These are phyloP conservation scores for Podospora fimiseda DNA, from an alignment of 495 filamentous ascomycete species.

Conservation along the genomic window DNA sequence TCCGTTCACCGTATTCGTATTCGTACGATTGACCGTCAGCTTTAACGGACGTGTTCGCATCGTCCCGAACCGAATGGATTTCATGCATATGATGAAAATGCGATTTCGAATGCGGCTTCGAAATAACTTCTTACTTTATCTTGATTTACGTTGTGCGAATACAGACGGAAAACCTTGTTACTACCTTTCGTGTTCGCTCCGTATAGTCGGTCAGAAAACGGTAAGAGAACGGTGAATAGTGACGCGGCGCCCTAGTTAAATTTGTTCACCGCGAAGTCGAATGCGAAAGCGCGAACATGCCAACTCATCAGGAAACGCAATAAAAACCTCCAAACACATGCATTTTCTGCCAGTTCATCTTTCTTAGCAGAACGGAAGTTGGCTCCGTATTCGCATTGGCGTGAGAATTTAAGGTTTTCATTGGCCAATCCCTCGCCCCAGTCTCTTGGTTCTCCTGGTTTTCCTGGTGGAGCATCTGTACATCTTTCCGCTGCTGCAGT, in stretches of 20 bases:
- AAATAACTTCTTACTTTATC: slow-evolving; percentile 5
- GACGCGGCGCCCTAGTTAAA: too few species aligned
- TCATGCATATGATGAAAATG: too few species aligned
- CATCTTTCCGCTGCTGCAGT: neutral
- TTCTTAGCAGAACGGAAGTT: neutral
- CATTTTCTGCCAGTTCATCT: neutral
- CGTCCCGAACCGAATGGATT: neutral
- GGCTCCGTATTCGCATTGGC: neutral
- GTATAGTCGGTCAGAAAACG: too few species aligned
- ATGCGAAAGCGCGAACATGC: too few species aligned
- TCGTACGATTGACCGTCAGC: neutral
- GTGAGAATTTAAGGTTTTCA: neutral
- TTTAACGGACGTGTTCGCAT: too few species aligned
- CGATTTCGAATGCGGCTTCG: neutral
- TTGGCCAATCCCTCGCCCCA: neutral
- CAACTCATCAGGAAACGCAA: neutral
- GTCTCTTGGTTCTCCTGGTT: neutral
- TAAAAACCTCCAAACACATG: neutral
- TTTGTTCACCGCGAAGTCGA: neutral
- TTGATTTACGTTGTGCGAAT: too few species aligned
- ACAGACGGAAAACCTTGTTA: too few species aligned
- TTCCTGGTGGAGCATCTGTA: slow-evolving; percentile 1
- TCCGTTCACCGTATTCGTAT: slow-evolving; percentile 15
- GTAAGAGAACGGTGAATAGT: too few species aligned
- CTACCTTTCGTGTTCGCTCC: too few species aligned